Base-by-base conservation (phyloP, 768 basidiomycete genomes). In the Rhodotorula sphaerocarpa region DNA sequence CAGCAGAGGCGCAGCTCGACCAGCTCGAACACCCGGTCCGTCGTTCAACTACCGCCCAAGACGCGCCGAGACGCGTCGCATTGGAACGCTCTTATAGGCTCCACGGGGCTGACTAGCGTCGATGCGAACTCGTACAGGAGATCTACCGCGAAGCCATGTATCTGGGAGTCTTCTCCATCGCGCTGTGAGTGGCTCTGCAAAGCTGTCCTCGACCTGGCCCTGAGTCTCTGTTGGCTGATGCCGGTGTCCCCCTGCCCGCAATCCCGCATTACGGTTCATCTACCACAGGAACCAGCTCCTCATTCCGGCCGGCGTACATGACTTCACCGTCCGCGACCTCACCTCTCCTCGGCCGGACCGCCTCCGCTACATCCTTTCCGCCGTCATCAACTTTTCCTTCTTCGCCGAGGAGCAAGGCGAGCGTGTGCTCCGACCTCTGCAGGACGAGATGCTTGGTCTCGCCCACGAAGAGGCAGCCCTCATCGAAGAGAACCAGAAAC, bases 381-480 rank as follows among this genome's bases (percentile, higher is more conserved):
- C 55, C 7, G 58, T 73, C 47, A 48, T 71, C 70, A 73, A 73
- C 61, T 73, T 71, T 52, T 55, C 55, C 52, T 67, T 70, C 42
- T 73, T 73, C 54, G 63, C 64, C 42, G 61, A 52, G 16, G 72
- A 73, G 36, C 70, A 68, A 27, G 57, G 47, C 27, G 47, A 28
- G 12, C 59, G 56, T 20, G 47, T 58, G 33, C 48, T 67, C 41
- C 36, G 57, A 23, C 50, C 61, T 20, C 43, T 73, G 21, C 55
- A 66, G 33, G 60, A 63, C 15, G 68, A 65, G 48, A 50, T 59
- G 9, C 41, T 43, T 12, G 42, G 42, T 14, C 45, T 55, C 25
- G 52, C 21, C 5, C 44, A 55, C n/a, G 48, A 56, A n/a, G 70
- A 67, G 48, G 57, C 57, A 27, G n/a, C 30, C 20, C 27, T 66